Evolutionary conservation across 257 asterid genomes (phyloP).

Genomic region (Solanum chmielewskii): DNA sequence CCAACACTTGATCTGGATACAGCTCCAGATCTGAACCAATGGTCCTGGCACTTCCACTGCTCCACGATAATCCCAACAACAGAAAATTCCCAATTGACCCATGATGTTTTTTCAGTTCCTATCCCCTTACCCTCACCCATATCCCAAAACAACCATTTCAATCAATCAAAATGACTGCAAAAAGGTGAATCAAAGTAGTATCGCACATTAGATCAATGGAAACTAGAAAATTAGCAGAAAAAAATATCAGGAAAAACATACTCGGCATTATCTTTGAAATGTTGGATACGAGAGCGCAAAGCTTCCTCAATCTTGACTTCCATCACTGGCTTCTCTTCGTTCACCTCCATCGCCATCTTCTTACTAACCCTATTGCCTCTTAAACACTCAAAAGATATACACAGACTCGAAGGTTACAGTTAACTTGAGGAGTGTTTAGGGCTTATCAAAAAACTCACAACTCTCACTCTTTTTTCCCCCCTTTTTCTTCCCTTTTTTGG

Average conservation of each 20-base stretch:
- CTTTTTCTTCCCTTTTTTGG: background rate
- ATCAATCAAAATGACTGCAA: background rate
- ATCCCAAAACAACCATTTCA: background rate
- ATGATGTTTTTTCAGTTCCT: background rate
- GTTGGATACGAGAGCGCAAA: slow-evolving; percentile 45
- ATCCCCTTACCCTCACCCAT: background rate
- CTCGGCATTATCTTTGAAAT: slow-evolving; percentile 64
- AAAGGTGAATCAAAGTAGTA: background rate
- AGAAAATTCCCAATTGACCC: background rate
- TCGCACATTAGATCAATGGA: background rate
- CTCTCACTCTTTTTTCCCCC: background rate
- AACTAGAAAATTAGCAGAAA: background rate
- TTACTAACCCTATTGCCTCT: background rate
- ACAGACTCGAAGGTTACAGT: background rate
- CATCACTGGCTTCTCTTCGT: slow-evolving; percentile 21
- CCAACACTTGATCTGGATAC: background rate
- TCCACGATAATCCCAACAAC: background rate
- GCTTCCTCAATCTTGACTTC: slow-evolving; percentile 40
- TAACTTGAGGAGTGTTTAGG: background rate
- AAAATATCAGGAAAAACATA: slow-evolving; percentile 1
- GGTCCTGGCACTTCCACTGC: background rate
- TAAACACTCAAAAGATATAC: background rate
- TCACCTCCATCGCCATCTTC: slow-evolving; percentile 14
- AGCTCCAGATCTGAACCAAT: background rate
- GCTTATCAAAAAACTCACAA: background rate